Percentiles rank a stretch among this genome's conserved stretches.
Evolutionary conservation across 2,329 filamentous ascomycete genomes (phyloP).

Genomic region (Aspergillus spinulosporus): DNA sequence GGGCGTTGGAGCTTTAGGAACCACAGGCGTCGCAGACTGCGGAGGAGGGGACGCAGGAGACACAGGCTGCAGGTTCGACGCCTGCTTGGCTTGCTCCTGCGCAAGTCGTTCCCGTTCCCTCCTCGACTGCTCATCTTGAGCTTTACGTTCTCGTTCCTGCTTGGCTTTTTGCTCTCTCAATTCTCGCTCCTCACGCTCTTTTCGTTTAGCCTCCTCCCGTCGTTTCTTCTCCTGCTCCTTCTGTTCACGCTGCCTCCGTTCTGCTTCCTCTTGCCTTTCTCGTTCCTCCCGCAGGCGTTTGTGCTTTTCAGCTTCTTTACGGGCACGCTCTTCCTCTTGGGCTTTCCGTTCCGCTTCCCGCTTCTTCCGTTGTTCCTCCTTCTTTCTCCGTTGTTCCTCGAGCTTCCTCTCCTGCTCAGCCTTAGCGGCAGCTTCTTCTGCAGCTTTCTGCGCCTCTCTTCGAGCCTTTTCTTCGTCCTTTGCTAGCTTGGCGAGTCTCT

Average conservation of each 20-base stretch:
- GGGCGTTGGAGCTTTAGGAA: constrained; percentile 81
- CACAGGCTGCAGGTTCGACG: constrained; percentile 56
- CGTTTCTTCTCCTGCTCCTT: constrained; percentile 81
- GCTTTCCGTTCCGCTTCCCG: constrained; percentile 87
- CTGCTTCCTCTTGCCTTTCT: constrained; percentile 79
- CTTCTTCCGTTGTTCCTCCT: constrained; percentile 88
- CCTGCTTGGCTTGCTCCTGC: constrained; percentile 50
- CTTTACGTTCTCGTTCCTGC: constrained; percentile 62
- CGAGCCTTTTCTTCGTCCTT: constrained; percentile 88
- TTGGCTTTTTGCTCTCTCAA: constrained; percentile 66
- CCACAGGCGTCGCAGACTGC: constrained; percentile 72
- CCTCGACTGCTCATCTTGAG: constrained; percentile 49
- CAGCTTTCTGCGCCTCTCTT: constrained; percentile 84
- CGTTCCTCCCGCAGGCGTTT: constrained; percentile 79
- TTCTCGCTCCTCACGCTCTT: constrained; percentile 64
- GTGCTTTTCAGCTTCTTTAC: constrained; percentile 82
- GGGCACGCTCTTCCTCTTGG: constrained; percentile 81
- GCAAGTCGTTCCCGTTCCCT: constrained; percentile 57
- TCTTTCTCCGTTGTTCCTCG: constrained; percentile 77
- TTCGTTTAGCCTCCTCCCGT: constrained; percentile 70
- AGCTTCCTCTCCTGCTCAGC: constrained; percentile 74
- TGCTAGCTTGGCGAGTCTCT: constrained; percentile 80
- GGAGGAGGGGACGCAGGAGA: constrained; percentile 73
- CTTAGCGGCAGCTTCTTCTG: constrained; percentile 75
- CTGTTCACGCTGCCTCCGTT: constrained; percentile 77